Percentiles rank a stretch among this genome's conserved stretches.
phyloP scores from a whole-genome alignment of 2,329 filamentous ascomycete species.

The Aspergillus novoparasiticus region DNA sequence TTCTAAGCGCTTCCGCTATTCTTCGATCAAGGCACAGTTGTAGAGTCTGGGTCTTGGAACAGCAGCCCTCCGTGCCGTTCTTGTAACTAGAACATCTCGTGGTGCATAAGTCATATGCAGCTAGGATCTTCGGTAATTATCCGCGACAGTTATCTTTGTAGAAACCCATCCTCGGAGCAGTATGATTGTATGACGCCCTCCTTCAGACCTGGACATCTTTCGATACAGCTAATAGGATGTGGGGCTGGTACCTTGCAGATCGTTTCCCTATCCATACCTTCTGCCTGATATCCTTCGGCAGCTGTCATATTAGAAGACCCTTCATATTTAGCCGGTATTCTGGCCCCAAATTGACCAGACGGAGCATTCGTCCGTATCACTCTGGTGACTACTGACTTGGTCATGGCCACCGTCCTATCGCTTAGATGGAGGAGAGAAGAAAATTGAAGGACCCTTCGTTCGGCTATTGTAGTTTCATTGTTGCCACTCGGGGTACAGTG shows the following conservation, averaged over 20 bases:
- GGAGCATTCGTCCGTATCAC: not conserved
- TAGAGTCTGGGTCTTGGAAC: not conserved
- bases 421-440: not conserved
- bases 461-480: not conserved
- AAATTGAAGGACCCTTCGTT: not conserved
- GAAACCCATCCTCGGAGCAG: not conserved
- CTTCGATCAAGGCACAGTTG: not conserved
- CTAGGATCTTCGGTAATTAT: not conserved
- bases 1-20: not conserved
- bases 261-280: constrained; percentile 14
- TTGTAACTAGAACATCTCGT: not conserved
- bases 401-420: not conserved
- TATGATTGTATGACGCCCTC: not conserved
- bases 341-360: not conserved
- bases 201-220: not conserved
- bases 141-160: not conserved
- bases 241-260: constrained; percentile 15
- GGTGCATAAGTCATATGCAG: not conserved
- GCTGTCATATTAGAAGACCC: constrained; percentile 1
- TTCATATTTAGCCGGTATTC: constrained; percentile 11
- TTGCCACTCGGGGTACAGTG: not conserved
- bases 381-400: not conserved
- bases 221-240: not conserved
- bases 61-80: not conserved
- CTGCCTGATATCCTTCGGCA: constrained; percentile 4